These are phyloP conservation scores for Ensete glaucum DNA, from an alignment of 176 grass and related monocot genomes.

Conservation along the genomic window DNA sequence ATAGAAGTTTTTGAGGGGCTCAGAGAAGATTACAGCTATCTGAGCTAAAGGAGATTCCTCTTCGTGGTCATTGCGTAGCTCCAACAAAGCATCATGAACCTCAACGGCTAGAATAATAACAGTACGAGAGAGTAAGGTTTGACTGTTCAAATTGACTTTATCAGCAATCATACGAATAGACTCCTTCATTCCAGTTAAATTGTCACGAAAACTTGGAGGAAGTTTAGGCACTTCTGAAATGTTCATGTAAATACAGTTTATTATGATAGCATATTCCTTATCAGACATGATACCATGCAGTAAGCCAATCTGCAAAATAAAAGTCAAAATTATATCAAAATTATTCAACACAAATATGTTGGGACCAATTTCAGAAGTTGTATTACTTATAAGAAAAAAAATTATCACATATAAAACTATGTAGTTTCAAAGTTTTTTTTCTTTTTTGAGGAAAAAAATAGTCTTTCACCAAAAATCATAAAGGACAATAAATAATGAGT, in stretches of 20 bases:
- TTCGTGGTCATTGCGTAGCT: conserved; percentile 73
- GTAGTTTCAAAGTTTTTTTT: neutral
- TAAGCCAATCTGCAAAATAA: conserved; percentile 57
- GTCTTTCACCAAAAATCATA: neutral
- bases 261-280: conserved; percentile 92
- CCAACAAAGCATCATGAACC: conserved; percentile 66
- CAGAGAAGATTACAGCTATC: conserved; percentile 58
- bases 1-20: neutral
- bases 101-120: conserved; percentile 75
- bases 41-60: conserved; percentile 69
- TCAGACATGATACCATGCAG: conserved; percentile 87
- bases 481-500: neutral
- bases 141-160: conserved; percentile 87
- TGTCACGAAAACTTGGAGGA: conserved; percentile 85
- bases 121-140: conserved; percentile 52
- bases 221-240: conserved; percentile 72
- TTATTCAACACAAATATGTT: neutral
- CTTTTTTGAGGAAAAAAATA: neutral
- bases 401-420: neutral
- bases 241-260: conserved; percentile 78
- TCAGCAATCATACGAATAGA: conserved; percentile 89
- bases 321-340: neutral
- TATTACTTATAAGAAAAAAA: neutral
- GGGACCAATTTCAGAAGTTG: neutral
- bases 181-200: conserved; percentile 62